Evolutionary conservation across 176 grass and related monocot species (phyloP).

Genomic region (Oryza rufipogon): DNA sequence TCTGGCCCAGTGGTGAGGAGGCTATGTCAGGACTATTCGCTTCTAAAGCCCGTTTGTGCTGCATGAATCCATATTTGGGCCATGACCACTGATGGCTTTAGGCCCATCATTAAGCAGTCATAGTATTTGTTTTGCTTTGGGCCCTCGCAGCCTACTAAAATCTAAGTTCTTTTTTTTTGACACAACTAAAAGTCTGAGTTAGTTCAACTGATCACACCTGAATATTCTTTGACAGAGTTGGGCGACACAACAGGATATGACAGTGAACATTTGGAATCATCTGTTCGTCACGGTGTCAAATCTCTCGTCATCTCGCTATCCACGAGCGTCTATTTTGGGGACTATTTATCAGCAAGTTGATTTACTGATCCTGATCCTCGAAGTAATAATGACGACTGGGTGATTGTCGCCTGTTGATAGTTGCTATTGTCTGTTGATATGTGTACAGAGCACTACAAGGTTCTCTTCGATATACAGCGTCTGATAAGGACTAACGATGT

Average conservation of each 20-base stretch:
- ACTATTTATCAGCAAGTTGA: not conserved
- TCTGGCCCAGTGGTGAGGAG: not conserved
- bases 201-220: not conserved
- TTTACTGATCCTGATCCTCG: not conserved
- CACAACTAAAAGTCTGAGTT: not conserved
- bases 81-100: too few species aligned
- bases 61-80: not conserved
- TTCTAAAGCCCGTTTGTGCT: too few species aligned
- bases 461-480: not conserved
- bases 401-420: not conserved
- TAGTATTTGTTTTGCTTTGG: not conserved
- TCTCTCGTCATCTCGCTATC: not conserved
- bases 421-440: not conserved
- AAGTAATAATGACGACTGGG: not conserved
- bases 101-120: too few species aligned
- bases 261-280: not conserved
- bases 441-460: not conserved
- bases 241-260: not conserved
- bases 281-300: not conserved
- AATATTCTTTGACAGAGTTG: not conserved
- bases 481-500: not conserved
- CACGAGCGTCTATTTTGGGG: not conserved
- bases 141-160: not conserved
- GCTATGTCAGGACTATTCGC: not conserved
- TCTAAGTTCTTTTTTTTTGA: not conserved